Base-by-base conservation (phyloP, 331 rosid genomes). In the Pyrus hybrid region DNA sequence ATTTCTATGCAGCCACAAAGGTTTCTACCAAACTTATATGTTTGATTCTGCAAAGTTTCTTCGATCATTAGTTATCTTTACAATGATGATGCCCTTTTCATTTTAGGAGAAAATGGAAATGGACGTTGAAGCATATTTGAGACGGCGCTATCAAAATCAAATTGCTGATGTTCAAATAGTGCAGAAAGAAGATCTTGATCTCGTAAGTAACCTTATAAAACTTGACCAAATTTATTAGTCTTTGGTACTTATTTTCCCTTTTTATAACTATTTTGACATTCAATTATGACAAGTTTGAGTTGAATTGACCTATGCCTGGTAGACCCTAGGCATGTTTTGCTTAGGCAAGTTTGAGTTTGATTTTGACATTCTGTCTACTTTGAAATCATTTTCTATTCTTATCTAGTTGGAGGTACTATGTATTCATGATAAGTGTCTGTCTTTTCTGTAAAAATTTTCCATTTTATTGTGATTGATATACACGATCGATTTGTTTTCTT, bases 151-250 rank as follows among this genome's bases (percentile, higher is more conserved):
- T 85, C 96, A 92, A 85, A 67, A 87, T 85, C 96, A 85, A 79
- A 83, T 94, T 87, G 96, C 92, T 68, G 86, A 92, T 80, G 78
- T 94, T 79, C 89, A 94, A 80, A 88, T 92, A 63, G 61, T 90
- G 63, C 92, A 82, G 78, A 94, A 90, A 76, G 99, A 92, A 83
- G 97, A 94, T 80, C 96, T 92, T 86, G 97, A 90, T 83, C 99
- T 94, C 68, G 99, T 94, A 86, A 90, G 97, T 68, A 77, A 77
- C 22, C n/a, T 73, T 43, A 13, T 26, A 60, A 61, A 30, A 25
- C 22, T 73, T 61, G 43, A 8, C 16, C n/a, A 43, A 41, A 60
- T 63, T n/a, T 60, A 4, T 49, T 21, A 13, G 49, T 66, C 51
- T 16, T 66, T 12, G 9, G 70, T 21, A 20, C 11, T 35, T 33